Conservation (phyloP, 1,284 basidiomycete species). For the Apiotrichum domesticum region DNA sequence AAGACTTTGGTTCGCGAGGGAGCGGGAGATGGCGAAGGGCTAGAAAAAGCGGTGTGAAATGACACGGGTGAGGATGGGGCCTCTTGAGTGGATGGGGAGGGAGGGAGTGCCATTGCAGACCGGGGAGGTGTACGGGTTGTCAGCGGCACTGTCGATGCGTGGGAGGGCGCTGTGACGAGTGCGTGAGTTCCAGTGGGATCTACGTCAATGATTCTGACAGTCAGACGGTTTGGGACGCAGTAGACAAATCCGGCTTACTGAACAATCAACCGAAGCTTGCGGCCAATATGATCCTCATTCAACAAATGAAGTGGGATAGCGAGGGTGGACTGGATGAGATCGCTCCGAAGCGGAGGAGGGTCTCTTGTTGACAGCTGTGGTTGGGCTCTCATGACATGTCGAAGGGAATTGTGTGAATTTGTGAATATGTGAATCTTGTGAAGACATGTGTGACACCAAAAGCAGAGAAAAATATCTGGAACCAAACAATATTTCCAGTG, state of each 20-base stretch:
- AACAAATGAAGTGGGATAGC: not conserved
- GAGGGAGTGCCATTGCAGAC: not conserved
- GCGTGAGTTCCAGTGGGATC: not conserved
- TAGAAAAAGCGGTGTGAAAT: not conserved
- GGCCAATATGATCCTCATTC: not conserved
- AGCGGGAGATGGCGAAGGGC: not conserved
- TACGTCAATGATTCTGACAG: not conserved
- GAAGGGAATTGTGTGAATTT: no score
- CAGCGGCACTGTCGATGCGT: not conserved
- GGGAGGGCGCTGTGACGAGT: not conserved
- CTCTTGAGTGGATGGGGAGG: not conserved
- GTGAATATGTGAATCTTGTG: no score
- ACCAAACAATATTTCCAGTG: not conserved
- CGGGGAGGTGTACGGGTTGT: not conserved
- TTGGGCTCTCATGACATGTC: no score
- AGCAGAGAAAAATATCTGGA: not conserved
- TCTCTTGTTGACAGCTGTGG: no score
- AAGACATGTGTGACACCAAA: no score
- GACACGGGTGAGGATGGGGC: not conserved
- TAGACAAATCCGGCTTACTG: not conserved
- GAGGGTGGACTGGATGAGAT: not conserved
- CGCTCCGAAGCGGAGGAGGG: not conserved
- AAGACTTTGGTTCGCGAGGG: no score
- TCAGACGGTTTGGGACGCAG: not conserved
- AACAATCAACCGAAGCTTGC: not conserved